These are phyloP conservation scores for Penicillium sp. DNA, from an alignment of 2,329 filamentous ascomycete species.

Conservation along the genomic window DNA sequence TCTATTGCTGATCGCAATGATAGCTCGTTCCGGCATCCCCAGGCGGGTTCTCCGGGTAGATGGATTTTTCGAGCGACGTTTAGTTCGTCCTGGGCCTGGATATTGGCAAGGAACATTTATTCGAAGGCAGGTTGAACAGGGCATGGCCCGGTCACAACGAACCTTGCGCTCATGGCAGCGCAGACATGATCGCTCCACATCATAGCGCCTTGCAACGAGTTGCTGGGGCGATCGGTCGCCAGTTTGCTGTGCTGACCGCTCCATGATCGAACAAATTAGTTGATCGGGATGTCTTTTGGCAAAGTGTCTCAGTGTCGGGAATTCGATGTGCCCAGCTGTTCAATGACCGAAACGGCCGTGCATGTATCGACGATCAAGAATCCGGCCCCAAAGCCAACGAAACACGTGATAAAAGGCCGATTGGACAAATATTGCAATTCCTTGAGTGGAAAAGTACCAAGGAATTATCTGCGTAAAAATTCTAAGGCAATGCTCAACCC, in stretches of 20 bases:
- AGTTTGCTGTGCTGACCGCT: not conserved
- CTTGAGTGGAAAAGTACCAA: not conserved
- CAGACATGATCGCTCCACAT: not conserved
- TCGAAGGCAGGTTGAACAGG: not conserved
- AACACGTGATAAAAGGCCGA: not conserved
- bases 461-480: not conserved
- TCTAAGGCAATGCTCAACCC: not conserved
- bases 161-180: not conserved
- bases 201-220: not conserved
- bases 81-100: not conserved
- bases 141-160: not conserved
- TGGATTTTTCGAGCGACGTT: not conserved
- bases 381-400: not conserved
- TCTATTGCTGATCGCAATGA: not conserved
- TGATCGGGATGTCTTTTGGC: not conserved
- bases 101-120: not conserved
- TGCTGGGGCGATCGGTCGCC: not conserved
- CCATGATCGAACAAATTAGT: not conserved
- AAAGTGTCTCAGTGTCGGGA: not conserved
- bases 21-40: not conserved
- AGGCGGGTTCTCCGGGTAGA: not conserved
- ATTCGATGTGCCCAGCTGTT: not conserved
- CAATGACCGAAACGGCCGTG: not conserved
- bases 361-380: not conserved
- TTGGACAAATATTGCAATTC: not conserved